phyloP scores from a whole-genome alignment of 306 rosid species.

The Calophaca sinica region DNA sequence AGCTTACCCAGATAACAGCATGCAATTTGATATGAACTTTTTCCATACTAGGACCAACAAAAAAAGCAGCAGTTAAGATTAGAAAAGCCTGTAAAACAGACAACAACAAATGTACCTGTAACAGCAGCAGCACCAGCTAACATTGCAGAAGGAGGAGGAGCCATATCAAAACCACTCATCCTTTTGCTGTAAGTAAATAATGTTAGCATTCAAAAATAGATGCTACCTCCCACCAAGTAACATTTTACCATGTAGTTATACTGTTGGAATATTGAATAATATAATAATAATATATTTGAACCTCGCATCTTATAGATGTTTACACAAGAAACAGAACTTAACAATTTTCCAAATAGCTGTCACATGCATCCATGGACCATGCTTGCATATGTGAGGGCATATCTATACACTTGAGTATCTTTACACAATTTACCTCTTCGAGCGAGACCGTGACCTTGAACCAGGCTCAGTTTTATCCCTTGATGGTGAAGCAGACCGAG shows the following conservation, averaged over 20 bases:
- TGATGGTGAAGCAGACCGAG: constrained; percentile 62
- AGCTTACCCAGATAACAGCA: constrained; percentile 97
- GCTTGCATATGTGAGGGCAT: not conserved
- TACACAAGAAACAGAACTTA: constrained; percentile 1
- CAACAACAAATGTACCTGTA: constrained; percentile 70
- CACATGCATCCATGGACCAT: not conserved
- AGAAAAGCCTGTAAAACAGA: constrained; percentile 46
- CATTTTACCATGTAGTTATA: constrained; percentile 13
- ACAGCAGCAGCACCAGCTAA: constrained; percentile 66
- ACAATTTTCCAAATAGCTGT: not conserved
- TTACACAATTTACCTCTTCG: constrained; percentile 72
- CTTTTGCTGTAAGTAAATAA: constrained; percentile 81
- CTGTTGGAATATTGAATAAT: constrained; percentile 2
- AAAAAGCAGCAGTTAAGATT: constrained; percentile 74
- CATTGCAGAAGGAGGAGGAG: constrained; percentile 93
- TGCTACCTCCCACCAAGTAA: constrained; percentile 24
- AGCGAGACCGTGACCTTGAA: constrained; percentile 86
- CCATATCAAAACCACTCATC: constrained; percentile 98
- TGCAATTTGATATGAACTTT: constrained; percentile 91
- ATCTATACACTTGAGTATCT: not conserved
- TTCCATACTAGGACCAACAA: constrained; percentile 86
- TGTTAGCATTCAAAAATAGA: constrained; percentile 48
- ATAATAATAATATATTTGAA: not conserved
- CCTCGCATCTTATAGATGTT: constrained; percentile 1
- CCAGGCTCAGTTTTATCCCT: constrained; percentile 74